Evolutionary conservation across 1,284 basidiomycete species (phyloP), one percentile per base, ranked within the genome.

Genomic region (Microbotryomycetes sp.): DNA sequence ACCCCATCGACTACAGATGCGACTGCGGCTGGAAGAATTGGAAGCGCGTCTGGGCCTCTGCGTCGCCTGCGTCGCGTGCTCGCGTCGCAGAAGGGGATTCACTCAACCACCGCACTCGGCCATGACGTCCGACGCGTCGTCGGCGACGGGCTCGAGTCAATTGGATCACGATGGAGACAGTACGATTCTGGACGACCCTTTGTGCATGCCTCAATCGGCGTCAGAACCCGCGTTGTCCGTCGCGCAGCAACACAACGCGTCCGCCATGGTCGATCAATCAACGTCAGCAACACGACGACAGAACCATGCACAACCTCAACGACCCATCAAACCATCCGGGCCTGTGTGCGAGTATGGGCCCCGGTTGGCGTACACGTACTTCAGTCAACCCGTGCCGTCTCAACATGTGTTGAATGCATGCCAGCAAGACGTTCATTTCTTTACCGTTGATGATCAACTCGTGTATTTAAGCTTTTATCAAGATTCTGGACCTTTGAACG

Each of bases 401-500:
- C 49, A 65, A 2, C 65, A 64, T 0, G 28, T 49, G 19, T 60
- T 71, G 47, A 71, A 70, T 53, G 52, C 42, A 49, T 52, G 31
- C 3, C 42, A 57, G 50, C 42, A 64, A 42, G 54, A 59, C 22
- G 59, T 59, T 6, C 54, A 62, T 49, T 67, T 62, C 58, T 70
- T 73, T 78, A 88, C 86, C 59, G 84, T 94, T 77, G 91, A 97
- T 78, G 86, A 93, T 77, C 86, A 92, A 67, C 83, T 97, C 56
- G 82, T 86, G 66, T 98, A 98, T 79, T 83, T 92, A 61, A 88
- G 88, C 36, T 98, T 98, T 82, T 92, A 88, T 74, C 85, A 89
- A 73, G 92, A 97, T 76, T 91, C 89, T 85, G 94, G 94, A 12
- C 94, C 96, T 19, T 80, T 94, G 64, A 96, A 96, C 76, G 81